Evolutionary conservation across 2,329 filamentous ascomycete genomes (phyloP).

Genomic region (Pseudocercospora pini-densiflorae): DNA sequence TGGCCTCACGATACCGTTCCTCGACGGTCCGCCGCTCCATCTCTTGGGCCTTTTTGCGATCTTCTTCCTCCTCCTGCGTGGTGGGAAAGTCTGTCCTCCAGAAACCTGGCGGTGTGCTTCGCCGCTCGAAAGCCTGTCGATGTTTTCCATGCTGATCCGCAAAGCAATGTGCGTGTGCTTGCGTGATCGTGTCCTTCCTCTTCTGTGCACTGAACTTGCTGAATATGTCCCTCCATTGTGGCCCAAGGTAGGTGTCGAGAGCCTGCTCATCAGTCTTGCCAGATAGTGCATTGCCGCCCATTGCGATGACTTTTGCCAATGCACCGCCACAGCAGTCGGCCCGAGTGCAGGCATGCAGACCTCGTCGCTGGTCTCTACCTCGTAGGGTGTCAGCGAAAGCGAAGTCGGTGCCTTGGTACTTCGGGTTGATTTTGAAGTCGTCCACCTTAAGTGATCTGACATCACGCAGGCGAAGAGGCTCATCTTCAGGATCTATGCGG

Average conservation of each 20-base stretch:
- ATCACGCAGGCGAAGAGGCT: conserved; percentile 62
- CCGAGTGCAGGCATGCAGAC: conserved; percentile 74
- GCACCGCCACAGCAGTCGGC: conserved; percentile 75
- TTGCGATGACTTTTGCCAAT: conserved; percentile 68
- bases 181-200: conserved; percentile 68
- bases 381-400: conserved; percentile 78
- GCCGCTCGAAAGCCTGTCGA: conserved; percentile 72
- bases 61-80: conserved; percentile 76
- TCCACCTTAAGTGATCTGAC: conserved; percentile 63
- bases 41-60: conserved; percentile 68
- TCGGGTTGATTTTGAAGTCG: conserved; percentile 84
- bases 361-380: conserved; percentile 69
- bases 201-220: conserved; percentile 50
- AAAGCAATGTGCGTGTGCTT: conserved; percentile 74
- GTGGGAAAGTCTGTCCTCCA: conserved; percentile 89
- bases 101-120: conserved; percentile 79
- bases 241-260: conserved; percentile 35
- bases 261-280: conserved; percentile 34
- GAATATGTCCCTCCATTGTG: conserved; percentile 31
- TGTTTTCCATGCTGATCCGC: conserved; percentile 80
- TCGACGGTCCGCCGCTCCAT: conserved; percentile 68
- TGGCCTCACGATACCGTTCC: conserved; percentile 79
- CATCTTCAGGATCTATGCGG: conserved; percentile 39
- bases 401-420: conserved; percentile 71
- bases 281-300: conserved; percentile 30